phyloP scores from a whole-genome alignment of 1,284 basidiomycete species.

The Amylostereum chailletii region DNA sequence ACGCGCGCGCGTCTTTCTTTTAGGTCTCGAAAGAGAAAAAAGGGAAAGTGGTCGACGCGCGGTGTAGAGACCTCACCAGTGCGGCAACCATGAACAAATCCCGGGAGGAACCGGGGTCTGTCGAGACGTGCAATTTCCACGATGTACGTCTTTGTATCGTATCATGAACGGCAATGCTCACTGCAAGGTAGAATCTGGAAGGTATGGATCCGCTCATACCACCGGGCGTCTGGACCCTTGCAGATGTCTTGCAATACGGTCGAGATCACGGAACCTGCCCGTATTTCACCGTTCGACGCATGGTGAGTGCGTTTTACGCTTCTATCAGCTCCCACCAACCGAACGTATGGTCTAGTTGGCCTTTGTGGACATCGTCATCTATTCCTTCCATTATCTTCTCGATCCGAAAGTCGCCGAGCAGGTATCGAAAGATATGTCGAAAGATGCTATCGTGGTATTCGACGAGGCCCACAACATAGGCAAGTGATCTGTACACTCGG shows the following conservation, averaged over 20 bases:
- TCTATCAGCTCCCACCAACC: background rate
- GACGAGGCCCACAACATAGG: slow-evolving; percentile 99
- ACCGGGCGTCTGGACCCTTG: slow-evolving; percentile 88
- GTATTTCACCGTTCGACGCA: slow-evolving; percentile 93
- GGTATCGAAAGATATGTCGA: slow-evolving; percentile 95
- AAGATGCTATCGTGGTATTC: slow-evolving; percentile 98
- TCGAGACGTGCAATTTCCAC: slow-evolving; percentile 92
- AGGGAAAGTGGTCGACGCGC: slow-evolving; percentile 93
- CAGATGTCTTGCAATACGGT: slow-evolving; percentile 88
- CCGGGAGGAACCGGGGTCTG: slow-evolving; percentile 82
- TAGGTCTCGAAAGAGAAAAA: slow-evolving; percentile 96
- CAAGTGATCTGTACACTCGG: slow-evolving; percentile 20
- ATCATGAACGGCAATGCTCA: background rate
- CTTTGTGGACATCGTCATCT: slow-evolving; percentile 94
- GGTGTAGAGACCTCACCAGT: slow-evolving; percentile 93
- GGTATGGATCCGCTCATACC: slow-evolving; percentile 82
- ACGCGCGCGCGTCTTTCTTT: background rate
- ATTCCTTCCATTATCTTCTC: slow-evolving; percentile 97
- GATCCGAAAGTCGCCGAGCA: slow-evolving; percentile 99
- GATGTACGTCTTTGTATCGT: slow-evolving; percentile 51
- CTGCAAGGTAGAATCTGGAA: slow-evolving; percentile 51
- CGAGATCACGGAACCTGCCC: slow-evolving; percentile 85
- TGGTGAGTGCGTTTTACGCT: slow-evolving; percentile 47
- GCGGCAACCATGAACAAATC: slow-evolving; percentile 81
- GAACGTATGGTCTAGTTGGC: slow-evolving; percentile 58